Evolutionary conservation across 2,329 filamentous ascomycete species (phyloP).

Genomic region (Grosmannia serpens): DNA sequence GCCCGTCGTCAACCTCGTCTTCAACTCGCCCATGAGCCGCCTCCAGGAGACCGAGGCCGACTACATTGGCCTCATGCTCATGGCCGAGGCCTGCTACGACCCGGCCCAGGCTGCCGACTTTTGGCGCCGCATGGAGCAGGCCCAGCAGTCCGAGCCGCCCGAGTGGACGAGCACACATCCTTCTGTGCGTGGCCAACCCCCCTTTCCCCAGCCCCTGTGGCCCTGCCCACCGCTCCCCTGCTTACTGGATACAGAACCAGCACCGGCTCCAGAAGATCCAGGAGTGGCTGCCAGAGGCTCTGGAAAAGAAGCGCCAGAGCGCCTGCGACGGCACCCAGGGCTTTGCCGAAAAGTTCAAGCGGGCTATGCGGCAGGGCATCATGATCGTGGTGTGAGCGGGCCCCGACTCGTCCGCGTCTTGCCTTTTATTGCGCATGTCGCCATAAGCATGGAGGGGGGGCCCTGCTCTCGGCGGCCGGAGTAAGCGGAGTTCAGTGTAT

Average conservation of each 20-base stretch:
- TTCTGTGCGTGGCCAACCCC: constrained; percentile 48
- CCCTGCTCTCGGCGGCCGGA: not conserved
- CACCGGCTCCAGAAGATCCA: constrained; percentile 54
- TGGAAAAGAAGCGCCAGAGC: constrained; percentile 41
- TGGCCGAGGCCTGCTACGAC: constrained; percentile 69
- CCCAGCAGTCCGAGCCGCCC: constrained; percentile 39
- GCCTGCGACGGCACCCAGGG: constrained; percentile 40
- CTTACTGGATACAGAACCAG: constrained; percentile 32
- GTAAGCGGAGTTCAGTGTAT: not conserved
- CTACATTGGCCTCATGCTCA: constrained; percentile 72
- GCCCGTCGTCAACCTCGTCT: constrained; percentile 49
- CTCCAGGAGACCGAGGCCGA: constrained; percentile 69
- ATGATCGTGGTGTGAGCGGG: constrained; percentile 12
- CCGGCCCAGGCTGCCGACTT: constrained; percentile 55
- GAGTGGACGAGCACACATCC: constrained; percentile 71
- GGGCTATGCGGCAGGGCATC: constrained; percentile 29
- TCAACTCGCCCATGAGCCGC: constrained; percentile 55
- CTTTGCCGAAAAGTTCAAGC: constrained; percentile 41
- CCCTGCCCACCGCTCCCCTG: not conserved
- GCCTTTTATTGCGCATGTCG: not conserved
- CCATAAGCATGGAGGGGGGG: not conserved
- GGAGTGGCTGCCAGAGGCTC: constrained; percentile 48
- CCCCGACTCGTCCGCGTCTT: not conserved
- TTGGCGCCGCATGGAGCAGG: constrained; percentile 54
- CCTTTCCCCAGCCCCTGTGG: no score